A percentile compares a stretch with the other conserved stretches of the same genome.
Evolutionary conservation across 2,329 filamentous ascomycete species (phyloP).

Genomic region (Scleromitrula shiraiana): DNA sequence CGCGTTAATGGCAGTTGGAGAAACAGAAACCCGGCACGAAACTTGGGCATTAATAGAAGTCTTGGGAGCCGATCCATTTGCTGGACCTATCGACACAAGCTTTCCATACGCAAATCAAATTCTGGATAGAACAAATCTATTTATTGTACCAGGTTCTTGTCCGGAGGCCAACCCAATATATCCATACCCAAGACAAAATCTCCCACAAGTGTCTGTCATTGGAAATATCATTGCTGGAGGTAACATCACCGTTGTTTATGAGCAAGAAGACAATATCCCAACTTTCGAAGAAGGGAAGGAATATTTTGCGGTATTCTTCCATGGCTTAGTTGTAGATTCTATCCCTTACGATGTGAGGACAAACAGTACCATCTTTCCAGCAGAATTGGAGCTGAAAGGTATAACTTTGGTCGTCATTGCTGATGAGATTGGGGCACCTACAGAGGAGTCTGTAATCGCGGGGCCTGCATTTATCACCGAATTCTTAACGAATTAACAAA

Average conservation of each 20-base stretch:
- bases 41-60: conserved; percentile 36
- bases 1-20: conserved; percentile 33
- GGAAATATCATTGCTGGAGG: conserved; percentile 28
- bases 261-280: conserved; percentile 22
- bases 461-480: conserved; percentile 33
- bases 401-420: conserved; percentile 33
- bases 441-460: conserved; percentile 33
- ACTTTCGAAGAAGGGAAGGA: conserved; percentile 21
- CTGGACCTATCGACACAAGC: conserved; percentile 34
- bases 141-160: conserved; percentile 30
- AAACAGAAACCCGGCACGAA: conserved; percentile 34
- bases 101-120: conserved; percentile 38
- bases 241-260: conserved; percentile 28
- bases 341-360: conserved; percentile 31
- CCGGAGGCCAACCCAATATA: conserved; percentile 32
- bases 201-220: conserved; percentile 28
- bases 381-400: conserved; percentile 32
- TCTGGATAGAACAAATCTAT: conserved; percentile 31
- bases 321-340: conserved; percentile 31
- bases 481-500: too few relatives aligned
- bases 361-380: conserved; percentile 31
- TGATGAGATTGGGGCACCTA: conserved; percentile 31
- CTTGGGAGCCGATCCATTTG: conserved; percentile 34
- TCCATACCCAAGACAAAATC: conserved; percentile 31
- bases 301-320: conserved; percentile 37